Base-by-base conservation (phyloP, 768 basidiomycete genomes). In the Trametes gibbosa region DNA sequence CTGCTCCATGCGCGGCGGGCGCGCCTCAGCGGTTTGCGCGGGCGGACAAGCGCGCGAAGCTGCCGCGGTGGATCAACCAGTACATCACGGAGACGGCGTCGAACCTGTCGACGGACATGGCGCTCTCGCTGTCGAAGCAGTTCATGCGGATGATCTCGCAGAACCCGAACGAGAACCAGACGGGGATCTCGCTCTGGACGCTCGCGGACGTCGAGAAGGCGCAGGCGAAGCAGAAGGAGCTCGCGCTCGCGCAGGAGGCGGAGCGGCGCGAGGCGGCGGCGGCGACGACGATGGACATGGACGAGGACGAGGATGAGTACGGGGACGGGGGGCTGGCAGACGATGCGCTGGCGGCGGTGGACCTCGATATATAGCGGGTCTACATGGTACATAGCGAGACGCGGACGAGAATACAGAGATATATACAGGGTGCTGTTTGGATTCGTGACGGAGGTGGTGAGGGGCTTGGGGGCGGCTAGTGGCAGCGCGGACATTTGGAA, bases 141-240 rank as follows among this genome's bases (percentile, higher is more conserved):
- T 99, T 99, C 76, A 95, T 99, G 85, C 86, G 97, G 8, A 89
- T 90, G n/a, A 99, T 99, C 68, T 98, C 96, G 13, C 97, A 99
- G 75, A 96, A 95, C 68, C 91, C 91, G 46, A 95, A 95, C 63
- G 95, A 98, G 74, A 93, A 95, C 67, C 90, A 92, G 72, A 98
- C 95, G 1, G 95, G 95, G 0, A 78, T 98, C 29, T 95, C 92
- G 17, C 77, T 98, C 37, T 99, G 97, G 97, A 92, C 93, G 19
- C 74, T 98, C 37, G 92, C 94, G 67, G 92, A 98, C 71, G 81
- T 99, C 14, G 83, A 92, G 67, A 89, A 86, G 70, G 87, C 88
- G 43, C 95, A 97, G 71, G 81, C 81, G 34, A 90, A 90, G 68
- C 90, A 93, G 65, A 85, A 81, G 70, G 89, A 83, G 48, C 78